phyloP scores from a whole-genome alignment of 331 rosid species.

The Rosa hybrid region DNA sequence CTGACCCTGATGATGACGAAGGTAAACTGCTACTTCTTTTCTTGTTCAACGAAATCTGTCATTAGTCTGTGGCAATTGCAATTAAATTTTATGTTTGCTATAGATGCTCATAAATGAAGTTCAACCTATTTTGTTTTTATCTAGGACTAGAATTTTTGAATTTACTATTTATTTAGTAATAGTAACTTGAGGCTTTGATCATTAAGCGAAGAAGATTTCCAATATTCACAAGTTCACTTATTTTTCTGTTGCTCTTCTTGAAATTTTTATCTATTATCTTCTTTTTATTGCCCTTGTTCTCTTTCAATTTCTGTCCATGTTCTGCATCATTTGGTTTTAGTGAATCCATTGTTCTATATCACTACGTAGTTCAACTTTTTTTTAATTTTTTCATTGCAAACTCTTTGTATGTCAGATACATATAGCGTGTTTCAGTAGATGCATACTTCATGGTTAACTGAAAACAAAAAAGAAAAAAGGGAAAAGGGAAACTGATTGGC shows the following conservation, averaged over 20 bases:
- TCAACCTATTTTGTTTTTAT: too few relatives aligned
- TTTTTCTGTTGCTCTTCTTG: background rate
- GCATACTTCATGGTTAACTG: background rate
- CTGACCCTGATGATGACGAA: conserved; percentile 38
- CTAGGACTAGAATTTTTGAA: background rate
- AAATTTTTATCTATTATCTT: background rate
- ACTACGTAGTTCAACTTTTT: background rate
- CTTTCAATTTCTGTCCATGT: background rate
- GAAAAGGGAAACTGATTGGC: background rate
- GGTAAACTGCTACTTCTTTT: conserved; percentile 37
- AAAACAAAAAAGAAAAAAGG: background rate
- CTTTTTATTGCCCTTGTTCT: too few relatives aligned
- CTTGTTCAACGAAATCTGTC: background rate
- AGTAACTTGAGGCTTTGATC: background rate
- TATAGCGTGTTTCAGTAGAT: background rate
- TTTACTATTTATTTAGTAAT: background rate
- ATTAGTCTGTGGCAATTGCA: background rate
- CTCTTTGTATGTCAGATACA: background rate
- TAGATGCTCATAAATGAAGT: background rate
- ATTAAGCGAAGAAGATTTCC: background rate
- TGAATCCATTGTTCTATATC: background rate
- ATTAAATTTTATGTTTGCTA: background rate
- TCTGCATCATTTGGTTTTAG: background rate
- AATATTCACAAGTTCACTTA: too few relatives aligned
- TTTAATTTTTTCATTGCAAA: background rate